Base-by-base conservation (phyloP, 2,329 filamentous ascomycete species). In the Paecilomyces fulvus region DNA sequence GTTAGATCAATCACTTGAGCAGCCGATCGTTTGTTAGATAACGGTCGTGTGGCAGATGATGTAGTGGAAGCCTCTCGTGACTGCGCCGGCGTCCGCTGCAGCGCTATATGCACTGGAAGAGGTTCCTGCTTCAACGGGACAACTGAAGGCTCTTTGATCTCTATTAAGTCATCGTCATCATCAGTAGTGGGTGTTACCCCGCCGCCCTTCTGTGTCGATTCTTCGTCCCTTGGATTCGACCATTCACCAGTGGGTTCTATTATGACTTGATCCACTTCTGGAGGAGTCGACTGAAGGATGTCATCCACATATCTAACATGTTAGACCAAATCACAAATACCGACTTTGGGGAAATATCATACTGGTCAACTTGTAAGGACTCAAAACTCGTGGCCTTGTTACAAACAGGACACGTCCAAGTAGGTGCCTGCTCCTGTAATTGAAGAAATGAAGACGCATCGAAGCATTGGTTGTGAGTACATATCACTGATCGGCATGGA, bases 381-480 rank as follows among this genome's bases (percentile, higher is more conserved):
- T 92, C 88, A 70, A 90, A 99, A 0, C 86, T 84, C 1, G 91
- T 86, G 0, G 83, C 75, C 67, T 92, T 95, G 72, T 87, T 92
- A 77, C 94, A 99, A 21, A 96, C 87, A 0, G 94, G 94, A 66
- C 94, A 99, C n/a, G 85, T 80, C 94, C 94, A 99, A 17, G 94
- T 95, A 0, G 94, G 94, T 0, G 90, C 92, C 76, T 99, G 94
- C 70, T 97, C 91, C 70, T 97, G 92, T 28, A 99, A 76, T 65
- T 96, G 90, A 20, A 99, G 80, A 69, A 96, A 99, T 1, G 90
- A 95, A 2, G 84, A 87, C 2, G 89, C 92, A 70, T 99, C 94
- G 64, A 97, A 99, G 70, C 94, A 99, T 68, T 95, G 90, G 25
- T 94, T 89, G 70, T 99, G 94, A 2, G 83, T 87, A 75, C 94